Percentiles rank a stretch among this genome's conserved stretches.
These are phyloP conservation scores for Rubia balearica DNA, from an alignment of 305 asterid species.

Conservation along the genomic window DNA sequence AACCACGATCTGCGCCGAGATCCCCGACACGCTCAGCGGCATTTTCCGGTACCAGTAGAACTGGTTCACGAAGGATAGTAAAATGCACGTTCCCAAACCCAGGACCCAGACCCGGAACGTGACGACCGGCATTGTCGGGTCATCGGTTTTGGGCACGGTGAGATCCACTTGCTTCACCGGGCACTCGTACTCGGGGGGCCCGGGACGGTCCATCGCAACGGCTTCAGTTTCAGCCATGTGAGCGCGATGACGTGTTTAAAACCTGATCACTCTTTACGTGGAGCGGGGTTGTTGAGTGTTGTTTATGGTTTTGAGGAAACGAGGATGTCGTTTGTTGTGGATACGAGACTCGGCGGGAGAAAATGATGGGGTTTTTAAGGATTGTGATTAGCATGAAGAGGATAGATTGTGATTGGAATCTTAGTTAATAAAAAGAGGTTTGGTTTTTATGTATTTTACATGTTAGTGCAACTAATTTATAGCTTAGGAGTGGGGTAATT, in stretches of 20 bases:
- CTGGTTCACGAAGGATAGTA: slow-evolving; percentile 43
- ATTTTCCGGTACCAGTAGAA: slow-evolving; percentile 42
- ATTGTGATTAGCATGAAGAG: too few relatives aligned
- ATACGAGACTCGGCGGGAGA: neutral
- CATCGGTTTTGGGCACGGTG: slow-evolving; percentile 48
- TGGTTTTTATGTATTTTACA: too few relatives aligned
- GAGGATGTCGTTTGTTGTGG: neutral
- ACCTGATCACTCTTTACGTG: too few relatives aligned
- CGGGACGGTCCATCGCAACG: neutral
- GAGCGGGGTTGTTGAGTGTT: too few relatives aligned
- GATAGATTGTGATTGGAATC: too few relatives aligned
- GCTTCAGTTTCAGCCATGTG: too few relatives aligned
- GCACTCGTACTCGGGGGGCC: neutral
- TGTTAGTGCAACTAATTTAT: too few relatives aligned
- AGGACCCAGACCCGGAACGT: slow-evolving; percentile 53
- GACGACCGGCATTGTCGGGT: slow-evolving; percentile 30
- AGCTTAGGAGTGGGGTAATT: too few relatives aligned
- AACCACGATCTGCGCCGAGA: slow-evolving; percentile 38
- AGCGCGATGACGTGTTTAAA: too few relatives aligned
- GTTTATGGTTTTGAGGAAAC: neutral
- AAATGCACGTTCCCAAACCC: slow-evolving; percentile 27
- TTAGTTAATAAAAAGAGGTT: too few relatives aligned
- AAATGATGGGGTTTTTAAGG: too few relatives aligned
- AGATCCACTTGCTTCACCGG: slow-evolving; percentile 32
- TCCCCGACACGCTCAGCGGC: slow-evolving; percentile 21